Evolutionary conservation across 192 early-diverging fungal genomes (phyloP), one percentile per base, ranked within the genome.

Genomic region (Entophlyctis luteolus): DNA sequence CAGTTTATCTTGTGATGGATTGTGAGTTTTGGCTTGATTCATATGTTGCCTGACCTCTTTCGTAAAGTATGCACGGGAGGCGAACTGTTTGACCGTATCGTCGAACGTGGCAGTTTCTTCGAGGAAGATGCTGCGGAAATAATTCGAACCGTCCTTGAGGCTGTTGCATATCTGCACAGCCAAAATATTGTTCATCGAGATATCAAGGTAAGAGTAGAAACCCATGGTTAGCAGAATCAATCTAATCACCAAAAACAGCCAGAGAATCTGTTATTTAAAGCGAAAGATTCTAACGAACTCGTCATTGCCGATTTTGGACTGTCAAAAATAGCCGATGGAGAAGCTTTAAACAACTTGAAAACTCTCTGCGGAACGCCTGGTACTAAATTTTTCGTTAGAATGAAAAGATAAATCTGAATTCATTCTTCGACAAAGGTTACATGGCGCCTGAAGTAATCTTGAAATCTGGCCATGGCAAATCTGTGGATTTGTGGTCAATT

Each of bases 401-500:
- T 1, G 23, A n/a, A 14, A 14, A n/a, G 32, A 31, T 35, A 37
- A 12, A 58, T 37, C 56, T 14, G 14, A 37, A 37, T 27, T 31
- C n/a, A 25, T 55, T 55, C 54, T 22, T 55, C 47, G 47, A 57
- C 38, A 28, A 6, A 57, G 91, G 92, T 27, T 77, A 74, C 77
- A 86, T 79, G 81, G 78, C 74, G 3, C 76, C 74, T 38, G 77
- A 98, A 77, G 86, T 98, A 23, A 73, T 95, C n/a, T 73, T 85
- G 55, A 84, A 90, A 57, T 79, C 84, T 53, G 88, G 89, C 4
- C 90, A 98, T 75, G 89, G 92, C 33, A 91, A 93, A 73, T 74
- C 90, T 20, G 93, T 98, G 1, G 94, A 98, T 74, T 80, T 98
- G 69, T 98, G 93, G 93, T 90, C 90, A 4, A 87, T 95, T 58